Conservation (phyloP, 129 eudicot genomes). For the Tagetes patula region DNA sequence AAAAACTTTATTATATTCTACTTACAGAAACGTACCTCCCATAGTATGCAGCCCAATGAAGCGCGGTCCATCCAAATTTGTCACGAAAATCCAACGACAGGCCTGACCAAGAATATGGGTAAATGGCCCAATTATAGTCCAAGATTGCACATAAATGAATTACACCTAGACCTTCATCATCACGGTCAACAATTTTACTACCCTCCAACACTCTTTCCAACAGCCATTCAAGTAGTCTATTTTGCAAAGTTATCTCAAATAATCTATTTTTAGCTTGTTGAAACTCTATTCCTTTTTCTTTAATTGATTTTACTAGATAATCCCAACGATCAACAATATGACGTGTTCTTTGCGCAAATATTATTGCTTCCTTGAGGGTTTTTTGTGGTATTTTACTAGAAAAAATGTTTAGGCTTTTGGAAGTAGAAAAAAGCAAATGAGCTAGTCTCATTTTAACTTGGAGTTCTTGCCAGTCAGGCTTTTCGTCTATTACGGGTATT, state of each 20-base stretch:
- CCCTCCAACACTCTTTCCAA: conserved; percentile 71
- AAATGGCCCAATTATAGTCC: conserved; percentile 88
- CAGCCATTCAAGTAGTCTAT: conserved; percentile 78
- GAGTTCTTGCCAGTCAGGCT: conserved; percentile 61
- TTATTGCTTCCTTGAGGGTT: conserved; percentile 60
- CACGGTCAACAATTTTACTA: conserved; percentile 53
- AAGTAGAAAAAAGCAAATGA: conserved; percentile 80
- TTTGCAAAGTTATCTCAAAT: conserved; percentile 81
- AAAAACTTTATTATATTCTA: not conserved
- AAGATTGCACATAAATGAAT: conserved; percentile 94
- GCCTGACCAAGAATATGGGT: conserved; percentile 80
- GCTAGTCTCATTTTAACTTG: conserved; percentile 77
- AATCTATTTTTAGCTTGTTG: conserved; percentile 65
- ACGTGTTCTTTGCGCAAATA: conserved; percentile 58
- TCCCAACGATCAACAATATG: conserved; percentile 60
- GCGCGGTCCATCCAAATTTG: conserved; percentile 95
- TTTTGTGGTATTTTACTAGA: conserved; percentile 53
- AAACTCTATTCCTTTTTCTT: conserved; percentile 42
- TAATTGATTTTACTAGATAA: conserved; percentile 45
- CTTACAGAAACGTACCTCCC: conserved; percentile 63
- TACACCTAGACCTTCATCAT: conserved; percentile 87
- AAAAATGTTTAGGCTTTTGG: conserved; percentile 57
- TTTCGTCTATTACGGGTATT: conserved; percentile 33
- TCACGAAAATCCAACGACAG: conserved; percentile 89
- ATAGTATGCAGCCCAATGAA: conserved; percentile 96